Percentiles rank a stretch among this genome's conserved stretches.
Conservation (phyloP, 2,329 filamentous ascomycete genomes). For the Metarhizium rileyi region DNA sequence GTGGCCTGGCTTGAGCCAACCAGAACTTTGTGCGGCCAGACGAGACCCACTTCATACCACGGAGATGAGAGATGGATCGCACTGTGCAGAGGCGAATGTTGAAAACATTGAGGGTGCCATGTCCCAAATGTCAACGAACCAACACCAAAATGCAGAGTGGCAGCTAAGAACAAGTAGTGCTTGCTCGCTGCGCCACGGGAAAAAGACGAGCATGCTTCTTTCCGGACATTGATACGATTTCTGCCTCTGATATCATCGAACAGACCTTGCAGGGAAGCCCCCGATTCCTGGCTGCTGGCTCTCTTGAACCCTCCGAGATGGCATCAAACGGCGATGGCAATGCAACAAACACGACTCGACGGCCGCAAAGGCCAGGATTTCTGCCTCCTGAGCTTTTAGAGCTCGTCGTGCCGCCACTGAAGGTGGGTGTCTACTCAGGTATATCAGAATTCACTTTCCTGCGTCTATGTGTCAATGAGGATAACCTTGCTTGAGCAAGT, state of each 20-base stretch:
- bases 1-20: too few relatives aligned
- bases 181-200: too few relatives aligned
- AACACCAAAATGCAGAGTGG: too few relatives aligned
- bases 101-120: too few relatives aligned
- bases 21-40: constrained; percentile 1
- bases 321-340: constrained; percentile 6
- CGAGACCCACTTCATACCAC: constrained; percentile 5
- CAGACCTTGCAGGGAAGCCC: neutral
- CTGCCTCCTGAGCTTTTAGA: constrained; percentile 34
- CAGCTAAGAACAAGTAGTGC: too few relatives aligned
- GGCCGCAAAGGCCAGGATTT: constrained; percentile 23
- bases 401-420: constrained; percentile 41
- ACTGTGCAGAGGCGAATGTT: too few relatives aligned
- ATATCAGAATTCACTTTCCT: constrained; percentile 1
- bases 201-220: too few relatives aligned
- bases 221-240: too few relatives aligned
- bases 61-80: too few relatives aligned
- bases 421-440: constrained; percentile 53
- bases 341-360: constrained; percentile 13
- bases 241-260: neutral
- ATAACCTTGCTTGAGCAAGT: too few relatives aligned
- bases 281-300: neutral
- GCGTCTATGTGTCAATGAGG: neutral
- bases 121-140: neutral
- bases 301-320: constrained; percentile 7